A percentile compares a stretch with the other conserved stretches of the same genome.
These are phyloP conservation scores for Penicillium flavigenum DNA, from an alignment of 495 filamentous ascomycete genomes.

Conservation along the genomic window DNA sequence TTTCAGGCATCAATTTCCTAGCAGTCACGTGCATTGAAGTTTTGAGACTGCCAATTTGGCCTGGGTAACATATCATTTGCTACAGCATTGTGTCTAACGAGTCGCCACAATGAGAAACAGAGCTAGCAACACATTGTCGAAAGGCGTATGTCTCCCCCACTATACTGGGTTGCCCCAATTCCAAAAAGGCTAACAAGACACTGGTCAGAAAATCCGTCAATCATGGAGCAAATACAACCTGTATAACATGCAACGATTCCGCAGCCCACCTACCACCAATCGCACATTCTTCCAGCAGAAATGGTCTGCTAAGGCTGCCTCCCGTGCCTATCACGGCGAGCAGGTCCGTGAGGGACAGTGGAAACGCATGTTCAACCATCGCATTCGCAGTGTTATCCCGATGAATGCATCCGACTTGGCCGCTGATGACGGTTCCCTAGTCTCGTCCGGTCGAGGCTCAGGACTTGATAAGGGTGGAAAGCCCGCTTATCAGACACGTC, in stretches of 20 bases:
- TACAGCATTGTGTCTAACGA: conserved; percentile 15
- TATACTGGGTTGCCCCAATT: not conserved
- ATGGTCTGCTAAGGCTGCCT: conserved; percentile 80
- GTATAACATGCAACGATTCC: conserved; percentile 71
- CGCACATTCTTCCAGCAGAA: conserved; percentile 96
- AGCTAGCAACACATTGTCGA: conserved; percentile 45
- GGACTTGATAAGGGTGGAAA: conserved; percentile 48
- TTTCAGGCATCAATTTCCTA: not conserved
- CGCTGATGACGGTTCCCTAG: conserved; percentile 70
- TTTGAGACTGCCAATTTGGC: conserved; percentile 29
- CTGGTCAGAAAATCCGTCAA: conserved; percentile 79
- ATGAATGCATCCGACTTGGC: conserved; percentile 82
- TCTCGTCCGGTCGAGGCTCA: conserved; percentile 77
- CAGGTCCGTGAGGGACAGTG: conserved; percentile 87
- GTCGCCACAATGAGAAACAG: conserved; percentile 48
- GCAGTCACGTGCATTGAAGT: conserved; percentile 43
- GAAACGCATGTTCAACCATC: conserved; percentile 84
- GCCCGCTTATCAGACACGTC: conserved; percentile 14
- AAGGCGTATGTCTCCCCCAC: conserved; percentile 37
- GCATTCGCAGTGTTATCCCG: conserved; percentile 73
- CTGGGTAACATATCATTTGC: conserved; percentile 8
- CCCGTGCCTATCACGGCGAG: conserved; percentile 90
- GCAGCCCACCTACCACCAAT: conserved; percentile 33
- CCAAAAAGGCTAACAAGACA: conserved; percentile 16
- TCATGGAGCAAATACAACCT: conserved; percentile 98